Percentiles rank a stretch among this genome's conserved stretches.
Evolutionary conservation across 768 basidiomycete genomes (phyloP).

Genomic region (Strobilomyces dryophilus): DNA sequence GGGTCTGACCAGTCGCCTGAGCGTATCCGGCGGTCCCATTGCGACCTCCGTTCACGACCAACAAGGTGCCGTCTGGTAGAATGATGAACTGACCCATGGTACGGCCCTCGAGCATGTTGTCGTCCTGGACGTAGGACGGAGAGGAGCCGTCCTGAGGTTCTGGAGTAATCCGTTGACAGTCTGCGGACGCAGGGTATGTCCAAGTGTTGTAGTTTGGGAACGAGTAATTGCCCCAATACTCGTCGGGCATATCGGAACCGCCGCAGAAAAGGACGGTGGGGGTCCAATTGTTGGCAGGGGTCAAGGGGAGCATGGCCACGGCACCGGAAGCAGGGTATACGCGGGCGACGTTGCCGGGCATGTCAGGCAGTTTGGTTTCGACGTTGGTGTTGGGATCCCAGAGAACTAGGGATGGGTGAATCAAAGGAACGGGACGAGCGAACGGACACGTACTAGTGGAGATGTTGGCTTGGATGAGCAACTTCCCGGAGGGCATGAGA

Average conservation of each 20-base stretch:
- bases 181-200: constrained; percentile 61
- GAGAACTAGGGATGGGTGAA: constrained; percentile 31
- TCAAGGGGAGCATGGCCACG: constrained; percentile 85
- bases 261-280: constrained; percentile 90
- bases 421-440: background rate
- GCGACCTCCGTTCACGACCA: constrained; percentile 75
- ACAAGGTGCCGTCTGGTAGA: constrained; percentile 73
- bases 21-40: constrained; percentile 92
- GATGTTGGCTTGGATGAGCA: constrained; percentile 78
- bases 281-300: constrained; percentile 81
- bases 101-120: constrained; percentile 66
- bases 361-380: constrained; percentile 63
- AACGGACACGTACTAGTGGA: constrained; percentile 53
- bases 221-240: constrained; percentile 73
- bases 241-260: constrained; percentile 72
- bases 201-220: constrained; percentile 72
- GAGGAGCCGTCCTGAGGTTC: constrained; percentile 61
- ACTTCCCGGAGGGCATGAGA: constrained; percentile 67
- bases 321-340: constrained; percentile 91
- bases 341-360: constrained; percentile 70
- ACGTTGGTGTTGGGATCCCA: constrained; percentile 52
- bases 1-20: constrained; percentile 44
- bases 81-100: constrained; percentile 34
- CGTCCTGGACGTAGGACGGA: constrained; percentile 64
- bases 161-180: constrained; percentile 83